phyloP scores from a whole-genome alignment of 2,329 filamentous ascomycete genomes.

The Metarhizium album region DNA sequence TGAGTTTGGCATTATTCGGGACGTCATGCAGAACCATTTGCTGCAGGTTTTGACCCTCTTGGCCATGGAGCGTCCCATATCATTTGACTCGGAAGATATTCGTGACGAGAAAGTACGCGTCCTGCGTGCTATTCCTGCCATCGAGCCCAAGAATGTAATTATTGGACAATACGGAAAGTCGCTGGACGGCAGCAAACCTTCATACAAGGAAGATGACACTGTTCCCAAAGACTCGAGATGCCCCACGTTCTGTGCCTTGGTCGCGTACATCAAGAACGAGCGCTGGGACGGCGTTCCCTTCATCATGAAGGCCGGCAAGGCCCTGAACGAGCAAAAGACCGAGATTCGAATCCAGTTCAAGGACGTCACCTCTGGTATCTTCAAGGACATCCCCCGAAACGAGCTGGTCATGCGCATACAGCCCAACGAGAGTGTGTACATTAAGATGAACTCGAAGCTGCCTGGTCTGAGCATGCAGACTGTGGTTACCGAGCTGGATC shows the following conservation, averaged over 20 bases:
- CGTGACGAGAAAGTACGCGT: constrained; percentile 98
- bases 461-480: constrained; percentile 99
- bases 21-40: constrained; percentile 99
- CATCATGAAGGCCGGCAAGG: constrained; percentile 98
- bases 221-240: constrained; percentile 95
- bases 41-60: constrained; percentile 92
- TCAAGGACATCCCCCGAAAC: constrained; percentile 98
- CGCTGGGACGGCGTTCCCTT: constrained; percentile 98
- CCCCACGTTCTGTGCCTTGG: constrained; percentile 95
- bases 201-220: constrained; percentile 97
- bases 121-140: constrained; percentile 81
- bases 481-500: constrained; percentile 92
- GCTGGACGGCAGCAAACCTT: constrained; percentile 88
- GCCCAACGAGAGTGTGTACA: constrained; percentile 98
- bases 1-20: constrained; percentile 97
- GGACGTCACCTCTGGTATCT: constrained; percentile 97
- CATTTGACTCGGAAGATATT: constrained; percentile 95
- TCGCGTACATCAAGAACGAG: constrained; percentile 99
- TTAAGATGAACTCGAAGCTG: constrained; percentile 99
- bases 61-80: constrained; percentile 96
- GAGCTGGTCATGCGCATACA: constrained; percentile 98
- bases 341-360: constrained; percentile 99
- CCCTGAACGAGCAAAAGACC: constrained; percentile 98
- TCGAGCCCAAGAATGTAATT: constrained; percentile 99
- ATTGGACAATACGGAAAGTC: constrained; percentile 98